These are phyloP conservation scores for Clarireedia monteithiana DNA, from an alignment of 2,329 filamentous ascomycete genomes.

Conservation along the genomic window DNA sequence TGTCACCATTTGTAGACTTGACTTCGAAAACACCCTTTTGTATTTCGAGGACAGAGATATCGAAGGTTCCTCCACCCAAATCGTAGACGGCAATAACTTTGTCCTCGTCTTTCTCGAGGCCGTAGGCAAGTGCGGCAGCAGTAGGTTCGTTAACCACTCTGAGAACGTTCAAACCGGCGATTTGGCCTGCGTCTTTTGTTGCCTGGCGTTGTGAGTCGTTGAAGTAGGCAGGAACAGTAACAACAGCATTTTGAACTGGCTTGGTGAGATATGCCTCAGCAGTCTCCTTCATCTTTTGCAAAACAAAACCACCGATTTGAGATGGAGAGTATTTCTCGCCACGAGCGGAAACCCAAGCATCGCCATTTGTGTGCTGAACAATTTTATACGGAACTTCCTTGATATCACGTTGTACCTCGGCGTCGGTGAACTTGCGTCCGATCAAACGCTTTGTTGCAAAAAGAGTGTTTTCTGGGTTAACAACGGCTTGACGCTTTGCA, in stretches of 20 bases:
- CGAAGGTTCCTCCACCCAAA: constrained; percentile 96
- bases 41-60: constrained; percentile 97
- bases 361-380: constrained; percentile 90
- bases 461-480: constrained; percentile 97
- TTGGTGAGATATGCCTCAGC: constrained; percentile 89
- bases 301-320: constrained; percentile 94
- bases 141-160: constrained; percentile 98
- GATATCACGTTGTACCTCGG: constrained; percentile 91
- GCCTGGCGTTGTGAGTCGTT: constrained; percentile 97
- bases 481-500: constrained; percentile 94
- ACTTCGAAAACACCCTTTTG: constrained; percentile 98
- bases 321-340: constrained; percentile 95
- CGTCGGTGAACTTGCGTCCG: constrained; percentile 90
- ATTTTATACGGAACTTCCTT: constrained; percentile 99
- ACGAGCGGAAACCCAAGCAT: constrained; percentile 91
- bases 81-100: constrained; percentile 91
- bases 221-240: constrained; percentile 97
- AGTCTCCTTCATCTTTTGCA: constrained; percentile 99
- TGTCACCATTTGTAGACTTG: constrained; percentile 98
- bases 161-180: constrained; percentile 90
- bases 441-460: constrained; percentile 99
- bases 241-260: constrained; percentile 89
- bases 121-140: constrained; percentile 90
- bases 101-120: constrained; percentile 90
- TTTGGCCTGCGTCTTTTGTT: constrained; percentile 96